phyloP scores from a whole-genome alignment of 108 stramenopile species.

The Nannochloropsis gaditana region DNA sequence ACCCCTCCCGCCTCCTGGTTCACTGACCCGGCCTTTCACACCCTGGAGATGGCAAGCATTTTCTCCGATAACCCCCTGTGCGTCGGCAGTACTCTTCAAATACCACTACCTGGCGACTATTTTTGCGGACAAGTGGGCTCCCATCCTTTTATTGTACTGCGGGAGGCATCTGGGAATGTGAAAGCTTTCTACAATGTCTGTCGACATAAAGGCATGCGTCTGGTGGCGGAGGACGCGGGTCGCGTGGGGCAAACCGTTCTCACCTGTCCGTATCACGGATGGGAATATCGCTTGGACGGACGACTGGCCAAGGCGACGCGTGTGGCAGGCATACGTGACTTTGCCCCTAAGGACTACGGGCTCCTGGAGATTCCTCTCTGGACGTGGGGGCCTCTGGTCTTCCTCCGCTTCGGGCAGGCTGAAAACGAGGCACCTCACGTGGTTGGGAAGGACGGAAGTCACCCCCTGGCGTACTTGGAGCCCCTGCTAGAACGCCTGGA shows the following conservation, averaged over 20 bases:
- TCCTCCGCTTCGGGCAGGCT: slow-evolving; percentile 25
- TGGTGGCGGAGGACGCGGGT: not conserved
- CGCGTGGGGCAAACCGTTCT: not conserved
- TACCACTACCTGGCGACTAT: slow-evolving; percentile 13
- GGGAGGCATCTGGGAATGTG: not conserved
- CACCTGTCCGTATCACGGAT: slow-evolving; percentile 54
- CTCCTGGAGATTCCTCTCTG: slow-evolving; percentile 24
- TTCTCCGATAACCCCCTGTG: not conserved
- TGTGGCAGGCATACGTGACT: slow-evolving; percentile 40
- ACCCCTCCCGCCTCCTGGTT: slow-evolving; percentile 31
- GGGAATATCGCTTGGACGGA: slow-evolving; percentile 49
- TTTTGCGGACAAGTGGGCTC: not conserved
- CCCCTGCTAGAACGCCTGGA: slow-evolving; percentile 25
- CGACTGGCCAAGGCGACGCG: slow-evolving; percentile 49
- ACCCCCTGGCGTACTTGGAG: slow-evolving; percentile 27
- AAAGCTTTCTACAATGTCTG: slow-evolving; percentile 1
- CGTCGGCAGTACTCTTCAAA: not conserved
- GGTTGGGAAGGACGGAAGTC: slow-evolving; percentile 23
- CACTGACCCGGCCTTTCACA: slow-evolving; percentile 20
- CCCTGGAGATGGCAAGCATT: not conserved
- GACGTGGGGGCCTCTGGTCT: slow-evolving; percentile 33
- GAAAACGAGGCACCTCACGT: not conserved
- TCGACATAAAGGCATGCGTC: slow-evolving; percentile 7
- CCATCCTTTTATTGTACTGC: slow-evolving; percentile 20
- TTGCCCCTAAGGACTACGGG: slow-evolving; percentile 38